Conservation (phyloP, 305 asterid genomes). For the Ilex paraguariensis region DNA sequence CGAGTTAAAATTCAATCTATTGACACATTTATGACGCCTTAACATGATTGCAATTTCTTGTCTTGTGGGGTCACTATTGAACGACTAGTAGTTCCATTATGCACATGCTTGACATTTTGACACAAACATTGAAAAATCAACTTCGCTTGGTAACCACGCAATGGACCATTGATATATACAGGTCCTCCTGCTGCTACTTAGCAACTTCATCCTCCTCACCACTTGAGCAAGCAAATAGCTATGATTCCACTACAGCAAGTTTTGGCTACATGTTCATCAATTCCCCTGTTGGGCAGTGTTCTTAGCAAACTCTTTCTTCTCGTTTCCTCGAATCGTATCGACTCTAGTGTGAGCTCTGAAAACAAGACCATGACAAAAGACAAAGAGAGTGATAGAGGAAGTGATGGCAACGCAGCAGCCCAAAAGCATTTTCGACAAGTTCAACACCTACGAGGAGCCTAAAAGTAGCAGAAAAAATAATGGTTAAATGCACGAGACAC, state of each 20-base stretch:
- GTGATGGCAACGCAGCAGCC: slow-evolving; percentile 16
- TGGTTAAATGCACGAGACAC: no score
- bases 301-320: slow-evolving; percentile 12
- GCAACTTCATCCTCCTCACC: no score
- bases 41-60: no score
- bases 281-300: slow-evolving; percentile 31
- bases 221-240: neutral
- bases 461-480: neutral
- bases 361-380: slow-evolving; percentile 1
- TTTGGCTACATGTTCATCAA: slow-evolving; percentile 10
- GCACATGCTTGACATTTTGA: no score
- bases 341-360: neutral
- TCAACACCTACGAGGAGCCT: slow-evolving; percentile 29
- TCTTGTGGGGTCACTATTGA: no score
- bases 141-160: no score
- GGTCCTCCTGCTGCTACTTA: no score
- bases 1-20: no score
- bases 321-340: neutral
- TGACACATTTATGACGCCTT: no score
- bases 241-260: slow-evolving; percentile 18
- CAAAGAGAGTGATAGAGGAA: slow-evolving; percentile 8
- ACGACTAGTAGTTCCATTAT: no score
- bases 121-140: no score
- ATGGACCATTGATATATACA: no score
- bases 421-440: slow-evolving; percentile 38